Evolutionary conservation across 768 basidiomycete genomes (phyloP).

Genomic region (Neoboletus subvelutipes): DNA sequence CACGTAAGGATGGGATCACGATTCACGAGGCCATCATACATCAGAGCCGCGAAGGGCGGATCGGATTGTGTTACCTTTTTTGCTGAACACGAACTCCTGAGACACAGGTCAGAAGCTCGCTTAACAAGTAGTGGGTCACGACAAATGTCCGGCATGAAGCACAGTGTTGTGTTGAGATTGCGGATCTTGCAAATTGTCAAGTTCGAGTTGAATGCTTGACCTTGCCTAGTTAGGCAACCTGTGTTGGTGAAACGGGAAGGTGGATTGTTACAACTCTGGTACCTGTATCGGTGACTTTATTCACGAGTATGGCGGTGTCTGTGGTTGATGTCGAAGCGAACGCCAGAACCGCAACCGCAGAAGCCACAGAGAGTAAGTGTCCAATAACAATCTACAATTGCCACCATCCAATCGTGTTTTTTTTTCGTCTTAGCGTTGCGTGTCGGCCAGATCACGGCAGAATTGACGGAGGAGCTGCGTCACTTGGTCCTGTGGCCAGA

Average conservation of each 20-base stretch:
- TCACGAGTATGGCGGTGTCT: conserved; percentile 4
- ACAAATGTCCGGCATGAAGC: neutral
- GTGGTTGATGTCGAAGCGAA: conserved; percentile 6
- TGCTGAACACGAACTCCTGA: neutral
- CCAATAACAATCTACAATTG: neutral
- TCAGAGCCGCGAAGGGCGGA: conserved; percentile 1
- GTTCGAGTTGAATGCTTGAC: neutral
- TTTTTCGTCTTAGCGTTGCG: conserved; percentile 11
- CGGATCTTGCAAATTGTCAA: neutral
- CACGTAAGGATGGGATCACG: conserved; percentile 15
- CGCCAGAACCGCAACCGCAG: neutral
- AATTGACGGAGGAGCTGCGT: conserved; percentile 49
- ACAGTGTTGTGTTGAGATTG: neutral
- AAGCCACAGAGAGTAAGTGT: conserved; percentile 15
- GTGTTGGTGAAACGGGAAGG: neutral
- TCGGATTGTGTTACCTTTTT: conserved; percentile 1
- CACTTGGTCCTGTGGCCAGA: conserved; percentile 61
- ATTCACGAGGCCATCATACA: conserved; percentile 10
- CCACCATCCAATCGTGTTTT: neutral
- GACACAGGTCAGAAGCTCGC: neutral
- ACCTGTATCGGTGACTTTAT: conserved; percentile 4
- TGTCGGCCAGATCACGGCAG: conserved; percentile 37
- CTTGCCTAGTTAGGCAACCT: conserved; percentile 8
- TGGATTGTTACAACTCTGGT: neutral
- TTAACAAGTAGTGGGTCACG: neutral